Evolutionary conservation across 75 land plant species (phyloP), one percentile per base, ranked within the genome.

Genomic region (Selaginella tamariscina): DNA sequence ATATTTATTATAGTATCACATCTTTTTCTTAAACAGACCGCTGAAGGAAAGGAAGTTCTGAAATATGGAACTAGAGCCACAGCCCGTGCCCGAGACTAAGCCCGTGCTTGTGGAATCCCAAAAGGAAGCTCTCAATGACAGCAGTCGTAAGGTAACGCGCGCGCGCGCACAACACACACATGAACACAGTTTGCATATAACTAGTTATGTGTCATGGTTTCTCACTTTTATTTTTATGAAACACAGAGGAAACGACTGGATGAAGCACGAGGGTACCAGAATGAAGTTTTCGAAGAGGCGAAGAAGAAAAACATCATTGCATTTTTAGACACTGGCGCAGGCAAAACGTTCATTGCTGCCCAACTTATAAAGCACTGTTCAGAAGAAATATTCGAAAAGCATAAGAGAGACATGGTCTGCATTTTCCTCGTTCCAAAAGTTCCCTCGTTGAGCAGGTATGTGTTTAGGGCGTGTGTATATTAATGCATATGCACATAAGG

Each of bases 361-460:
- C 76, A 91, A 0, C 76, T 95, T 29, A 95, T 95, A 56, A 77
- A 81, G 77, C 72, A 80, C n/a, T 55, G 24, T 9, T 80, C 9
- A n/a, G n/a, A n/a, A 85, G 97, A 59, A 68, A 88, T 32, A 74
- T 76, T 67, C 64, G 54, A 33, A 21, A 60, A 68, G 63, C 81
- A 85, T 68, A 78, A 79, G 60, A 82, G 72, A 77, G 88, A 86
- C 54, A 91, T 95, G 85, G 84, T 95, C 44, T 84, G 97, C 15
- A 82, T 95, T 0, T 95, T 95, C 65, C 79, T 95, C 67, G 99
- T 95, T 24, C 99, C 99, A 11, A 95, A 95, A 70, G 99, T 95
- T 60, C 97, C 99, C 89, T 95, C 69, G 99, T 95, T 27, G 91
- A 95, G 71, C 99, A 95, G 99, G 99, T 95, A 77, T 0, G 22